A percentile compares a stretch with the other conserved stretches of the same genome.
phyloP scores from a whole-genome alignment of 768 basidiomycete species.

The Mycena filopes region DNA sequence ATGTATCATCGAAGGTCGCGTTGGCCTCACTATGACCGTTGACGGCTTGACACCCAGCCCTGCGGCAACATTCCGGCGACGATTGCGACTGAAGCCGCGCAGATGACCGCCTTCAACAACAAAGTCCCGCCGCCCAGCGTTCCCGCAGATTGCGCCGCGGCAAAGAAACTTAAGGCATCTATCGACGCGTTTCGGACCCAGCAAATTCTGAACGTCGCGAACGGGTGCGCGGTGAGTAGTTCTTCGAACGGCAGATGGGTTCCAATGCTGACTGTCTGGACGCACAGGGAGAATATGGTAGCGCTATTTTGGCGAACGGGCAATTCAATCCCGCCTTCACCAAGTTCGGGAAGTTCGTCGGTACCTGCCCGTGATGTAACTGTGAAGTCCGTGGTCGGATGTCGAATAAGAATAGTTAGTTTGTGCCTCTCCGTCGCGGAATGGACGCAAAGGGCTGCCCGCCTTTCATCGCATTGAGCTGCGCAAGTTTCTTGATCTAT shows the following conservation, averaged over 20 bases:
- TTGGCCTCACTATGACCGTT: too few relatives aligned
- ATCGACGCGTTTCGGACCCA: conserved; percentile 1
- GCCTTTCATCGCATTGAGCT: not conserved
- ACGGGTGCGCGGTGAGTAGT: not conserved
- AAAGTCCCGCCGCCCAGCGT: too few relatives aligned
- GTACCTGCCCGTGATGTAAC: too few relatives aligned
- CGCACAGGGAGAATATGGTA: not conserved
- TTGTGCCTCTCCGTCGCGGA: too few relatives aligned
- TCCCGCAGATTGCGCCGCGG: not conserved
- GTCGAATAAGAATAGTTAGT: too few relatives aligned
- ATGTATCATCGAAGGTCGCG: too few relatives aligned
- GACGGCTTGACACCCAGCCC: too few relatives aligned
- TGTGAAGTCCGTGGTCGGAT: too few relatives aligned
- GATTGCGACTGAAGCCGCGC: too few relatives aligned
- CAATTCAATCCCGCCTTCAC: conserved; percentile 8
- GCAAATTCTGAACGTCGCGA: not conserved
- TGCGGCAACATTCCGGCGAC: too few relatives aligned
- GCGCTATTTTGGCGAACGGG: not conserved
- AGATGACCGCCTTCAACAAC: too few relatives aligned
- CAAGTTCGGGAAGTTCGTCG: conserved; percentile 7
- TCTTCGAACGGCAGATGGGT: not conserved
- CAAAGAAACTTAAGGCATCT: not conserved
- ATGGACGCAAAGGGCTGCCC: not conserved
- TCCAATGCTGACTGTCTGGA: not conserved
- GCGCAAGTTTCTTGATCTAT: not conserved